Conservation (phyloP, 2,329 filamentous ascomycete species). For the Monosporascus sp. region DNA sequence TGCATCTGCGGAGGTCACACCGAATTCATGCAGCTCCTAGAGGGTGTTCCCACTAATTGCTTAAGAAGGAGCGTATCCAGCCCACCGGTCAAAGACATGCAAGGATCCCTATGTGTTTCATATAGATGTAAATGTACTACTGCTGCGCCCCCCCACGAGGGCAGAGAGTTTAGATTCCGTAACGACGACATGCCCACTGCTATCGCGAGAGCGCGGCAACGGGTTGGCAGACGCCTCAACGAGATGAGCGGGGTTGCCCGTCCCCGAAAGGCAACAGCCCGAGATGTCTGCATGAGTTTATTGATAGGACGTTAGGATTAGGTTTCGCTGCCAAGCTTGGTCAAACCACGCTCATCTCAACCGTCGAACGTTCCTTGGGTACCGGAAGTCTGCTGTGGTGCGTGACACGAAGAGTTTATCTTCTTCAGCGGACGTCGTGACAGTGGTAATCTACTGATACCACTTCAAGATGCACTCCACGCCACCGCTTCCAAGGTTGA, state of each 20-base stretch:
- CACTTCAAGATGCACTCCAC: conserved; percentile 3
- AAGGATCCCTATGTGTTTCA: background rate
- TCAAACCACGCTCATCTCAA: conserved; percentile 8
- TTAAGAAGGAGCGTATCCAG: no score
- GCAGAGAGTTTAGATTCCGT: conserved; percentile 2
- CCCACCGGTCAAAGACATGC: no score
- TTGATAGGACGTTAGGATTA: conserved; percentile 4
- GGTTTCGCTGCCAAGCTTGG: conserved; percentile 5
- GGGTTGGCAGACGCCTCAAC: conserved; percentile 19
- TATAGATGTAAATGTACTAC: background rate
- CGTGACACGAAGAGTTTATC: conserved; percentile 10
- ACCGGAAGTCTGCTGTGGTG: conserved; percentile 6
- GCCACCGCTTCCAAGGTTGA: background rate
- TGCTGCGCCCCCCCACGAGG: background rate
- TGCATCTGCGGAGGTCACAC: background rate
- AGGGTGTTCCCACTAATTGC: no score
- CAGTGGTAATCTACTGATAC: conserved; percentile 2
- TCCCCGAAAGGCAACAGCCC: conserved; percentile 14
- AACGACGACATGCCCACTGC: conserved; percentile 16
- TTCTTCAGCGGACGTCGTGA: conserved; percentile 2
- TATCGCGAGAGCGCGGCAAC: conserved; percentile 17
- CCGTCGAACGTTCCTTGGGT: conserved; percentile 6
- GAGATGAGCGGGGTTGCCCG: conserved; percentile 16
- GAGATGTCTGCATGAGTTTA: conserved; percentile 9
- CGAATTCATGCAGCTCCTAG: no score